Conservation (phyloP, 2,329 filamentous ascomycete species). For the Colletotrichum chlorophyti region DNA sequence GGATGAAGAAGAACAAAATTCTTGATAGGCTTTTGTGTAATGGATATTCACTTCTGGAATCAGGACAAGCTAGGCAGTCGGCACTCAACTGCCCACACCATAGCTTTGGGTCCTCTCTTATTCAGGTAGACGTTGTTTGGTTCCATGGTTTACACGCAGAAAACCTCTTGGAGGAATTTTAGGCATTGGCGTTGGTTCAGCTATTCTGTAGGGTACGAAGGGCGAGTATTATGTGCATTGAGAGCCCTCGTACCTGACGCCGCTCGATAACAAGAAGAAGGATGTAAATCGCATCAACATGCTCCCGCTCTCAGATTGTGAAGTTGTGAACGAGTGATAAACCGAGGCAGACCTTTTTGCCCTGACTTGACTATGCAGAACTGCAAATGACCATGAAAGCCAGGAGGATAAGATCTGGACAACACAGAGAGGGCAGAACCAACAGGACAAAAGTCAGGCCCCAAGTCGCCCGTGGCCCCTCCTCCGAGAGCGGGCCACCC, state of each 20-base stretch:
- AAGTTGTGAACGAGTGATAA: too few species aligned
- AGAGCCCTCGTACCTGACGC: too few species aligned
- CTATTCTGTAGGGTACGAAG: constrained; percentile 16
- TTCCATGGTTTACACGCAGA: too few species aligned
- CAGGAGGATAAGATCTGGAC: neutral
- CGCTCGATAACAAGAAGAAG: too few species aligned
- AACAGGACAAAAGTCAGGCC: neutral
- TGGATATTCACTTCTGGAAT: constrained; percentile 21
- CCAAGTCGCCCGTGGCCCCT: constrained; percentile 17
- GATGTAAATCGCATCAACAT: too few species aligned
- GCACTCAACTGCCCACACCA: too few species aligned
- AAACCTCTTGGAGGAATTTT: too few species aligned
- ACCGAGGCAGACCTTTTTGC: too few species aligned
- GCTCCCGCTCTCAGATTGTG: too few species aligned
- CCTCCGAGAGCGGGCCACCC: constrained; percentile 23
- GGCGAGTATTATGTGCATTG: neutral
- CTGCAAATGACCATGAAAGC: constrained; percentile 5
- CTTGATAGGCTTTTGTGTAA: constrained; percentile 28
- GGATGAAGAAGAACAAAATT: constrained; percentile 16
- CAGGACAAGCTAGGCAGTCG: neutral
- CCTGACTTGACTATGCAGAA: too few species aligned
- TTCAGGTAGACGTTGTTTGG: constrained; percentile 9
- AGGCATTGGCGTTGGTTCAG: constrained; percentile 9
- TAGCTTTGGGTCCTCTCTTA: too few species aligned
- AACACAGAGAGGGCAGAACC: neutral